Conservation (phyloP, 352 stramenopile genomes). For the Achlya hypogyna region DNA sequence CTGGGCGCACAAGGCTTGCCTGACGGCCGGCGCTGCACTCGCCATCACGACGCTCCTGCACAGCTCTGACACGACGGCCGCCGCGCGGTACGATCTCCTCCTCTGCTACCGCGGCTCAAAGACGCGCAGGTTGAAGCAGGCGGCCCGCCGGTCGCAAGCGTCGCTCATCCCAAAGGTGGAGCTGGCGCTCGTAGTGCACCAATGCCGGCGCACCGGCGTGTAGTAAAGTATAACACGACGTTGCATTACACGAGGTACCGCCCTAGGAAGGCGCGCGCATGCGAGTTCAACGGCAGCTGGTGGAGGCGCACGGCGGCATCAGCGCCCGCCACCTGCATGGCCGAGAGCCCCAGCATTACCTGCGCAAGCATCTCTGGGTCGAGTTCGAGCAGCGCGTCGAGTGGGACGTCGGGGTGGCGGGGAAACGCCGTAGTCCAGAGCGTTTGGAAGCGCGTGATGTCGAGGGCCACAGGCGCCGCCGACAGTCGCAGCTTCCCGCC, state of each 20-base stretch:
- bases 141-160: background rate
- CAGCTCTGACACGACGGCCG: constrained; percentile 31
- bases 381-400: constrained; percentile 71
- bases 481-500: background rate
- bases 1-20: constrained; percentile 78
- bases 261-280: background rate
- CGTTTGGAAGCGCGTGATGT: constrained; percentile 49
- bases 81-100: background rate
- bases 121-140: background rate
- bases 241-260: background rate
- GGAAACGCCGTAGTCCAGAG: constrained; percentile 72
- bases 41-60: constrained; percentile 78
- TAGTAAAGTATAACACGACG: background rate
- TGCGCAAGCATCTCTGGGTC: background rate
- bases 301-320: background rate
- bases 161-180: constrained; percentile 64
- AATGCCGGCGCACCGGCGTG: constrained; percentile 29
- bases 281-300: no score
- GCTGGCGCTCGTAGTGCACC: constrained; percentile 71
- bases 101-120: background rate
- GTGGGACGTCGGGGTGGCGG: constrained; percentile 48
- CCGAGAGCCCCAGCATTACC: background rate
- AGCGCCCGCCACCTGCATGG: background rate
- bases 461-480: background rate
- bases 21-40: constrained; percentile 65